Base-by-base conservation (phyloP, 805 yeast species). In the Starmerella riodocensis region DNA sequence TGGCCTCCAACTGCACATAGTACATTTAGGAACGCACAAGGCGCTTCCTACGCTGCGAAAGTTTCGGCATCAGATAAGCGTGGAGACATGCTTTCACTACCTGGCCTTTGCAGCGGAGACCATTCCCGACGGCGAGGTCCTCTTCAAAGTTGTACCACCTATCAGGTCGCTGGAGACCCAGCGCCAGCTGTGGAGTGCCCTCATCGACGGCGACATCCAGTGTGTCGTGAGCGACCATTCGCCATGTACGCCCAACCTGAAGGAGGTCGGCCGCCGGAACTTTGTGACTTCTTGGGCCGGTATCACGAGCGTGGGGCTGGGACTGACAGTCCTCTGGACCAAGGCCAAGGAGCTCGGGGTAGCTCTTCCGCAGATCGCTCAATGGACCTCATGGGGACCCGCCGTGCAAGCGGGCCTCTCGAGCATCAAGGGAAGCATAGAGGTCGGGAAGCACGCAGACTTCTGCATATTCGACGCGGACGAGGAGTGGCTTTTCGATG, bases 271-370 rank as follows among this genome's bases (percentile, higher is more conserved):
- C 9, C 67, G 73, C 43, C 95, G 95, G 29, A 94, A 86, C 56
- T 86, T 86, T 57, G 74, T 86, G 51, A 71, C 76, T 26, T 93
- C 96, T 2, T 86, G 97, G 97, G 97, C 96, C 26, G 97, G 97
- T 8, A 84, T 86, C 29, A 70, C 94, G 2, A 81, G 94, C 1
- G 93, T 86, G 24, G 97, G 97, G 0, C 71, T 88, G 29, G 96
- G 96, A 0, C 66, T 86, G 34, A 81, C 93, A 0, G 69, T 85
- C 29, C 59, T 86, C 37, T 78, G 73, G 68, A 82, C 94, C 1
- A 39, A 78, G 51, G 85, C 65, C 13, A 49, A 53, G 34, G 69
- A 70, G 50, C 58, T 75, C 44, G 50, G 61, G 2, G 64, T 77
- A 3, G 49, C 69, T 0, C 54, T 81, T 3, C 56, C 63, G 2